Conservation (phyloP, 2,329 filamentous ascomycete genomes). For the Venturia effusa region DNA sequence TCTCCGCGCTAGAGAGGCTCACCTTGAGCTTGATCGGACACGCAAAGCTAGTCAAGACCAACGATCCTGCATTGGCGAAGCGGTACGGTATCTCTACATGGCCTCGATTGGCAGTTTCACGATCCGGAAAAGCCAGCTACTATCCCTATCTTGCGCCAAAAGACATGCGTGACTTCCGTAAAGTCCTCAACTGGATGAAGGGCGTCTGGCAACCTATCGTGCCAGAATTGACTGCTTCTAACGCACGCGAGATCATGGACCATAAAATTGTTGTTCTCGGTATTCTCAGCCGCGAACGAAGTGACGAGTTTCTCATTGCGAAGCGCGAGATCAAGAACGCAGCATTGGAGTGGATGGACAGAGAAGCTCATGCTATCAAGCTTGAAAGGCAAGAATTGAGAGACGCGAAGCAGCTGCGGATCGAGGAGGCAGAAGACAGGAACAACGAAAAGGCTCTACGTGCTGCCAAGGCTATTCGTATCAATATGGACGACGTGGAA, state of each 20-base stretch:
- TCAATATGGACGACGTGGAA: conserved; percentile 80
- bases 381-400: conserved; percentile 86
- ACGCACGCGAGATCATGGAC: conserved; percentile 90
- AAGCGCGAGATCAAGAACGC: conserved; percentile 91
- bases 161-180: conserved; percentile 81
- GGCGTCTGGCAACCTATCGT: conserved; percentile 94
- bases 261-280: conserved; percentile 82
- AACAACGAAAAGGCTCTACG: conserved; percentile 79
- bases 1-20: conserved; percentile 74
- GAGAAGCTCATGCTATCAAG: conserved; percentile 83
- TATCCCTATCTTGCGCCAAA: conserved; percentile 78
- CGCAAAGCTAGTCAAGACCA: conserved; percentile 85
- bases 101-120: conserved; percentile 82
- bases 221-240: conserved; percentile 81
- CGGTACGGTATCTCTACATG: conserved; percentile 94
- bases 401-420: conserved; percentile 86
- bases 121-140: conserved; percentile 82
- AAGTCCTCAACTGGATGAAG: conserved; percentile 85
- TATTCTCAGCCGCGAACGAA: conserved; percentile 68
- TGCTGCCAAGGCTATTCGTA: conserved; percentile 79
- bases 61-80: conserved; percentile 61
- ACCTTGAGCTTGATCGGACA: conserved; percentile 83
- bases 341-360: conserved; percentile 96
- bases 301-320: conserved; percentile 66
- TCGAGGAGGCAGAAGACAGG: conserved; percentile 92